Conservation (phyloP, 2,329 filamentous ascomycete genomes). For the Beauveria rudraprayagi region DNA sequence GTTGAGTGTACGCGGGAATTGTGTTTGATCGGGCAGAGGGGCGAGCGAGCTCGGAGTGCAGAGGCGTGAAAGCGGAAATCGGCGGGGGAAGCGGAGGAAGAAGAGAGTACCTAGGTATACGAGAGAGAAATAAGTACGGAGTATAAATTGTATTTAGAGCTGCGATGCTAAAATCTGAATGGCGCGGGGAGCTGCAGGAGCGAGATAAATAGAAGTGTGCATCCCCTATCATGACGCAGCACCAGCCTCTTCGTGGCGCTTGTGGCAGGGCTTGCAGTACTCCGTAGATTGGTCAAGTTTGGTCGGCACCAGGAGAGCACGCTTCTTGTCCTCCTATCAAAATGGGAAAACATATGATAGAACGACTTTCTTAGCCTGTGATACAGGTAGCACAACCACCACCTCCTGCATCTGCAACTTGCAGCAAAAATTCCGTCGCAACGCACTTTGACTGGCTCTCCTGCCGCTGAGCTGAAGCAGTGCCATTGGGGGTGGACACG, state of each 20-base stretch:
- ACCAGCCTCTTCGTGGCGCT: background rate
- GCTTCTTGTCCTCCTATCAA: background rate
- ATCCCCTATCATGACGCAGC: background rate
- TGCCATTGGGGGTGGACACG: background rate
- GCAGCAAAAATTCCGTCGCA: background rate
- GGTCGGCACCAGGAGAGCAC: background rate
- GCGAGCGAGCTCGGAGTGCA: background rate
- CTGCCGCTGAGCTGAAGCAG: background rate
- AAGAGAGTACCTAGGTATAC: background rate
- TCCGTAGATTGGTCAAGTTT: background rate
- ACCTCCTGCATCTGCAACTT: background rate
- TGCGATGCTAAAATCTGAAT: background rate
- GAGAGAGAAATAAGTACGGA: background rate
- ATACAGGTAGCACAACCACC: background rate
- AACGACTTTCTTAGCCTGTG: background rate
- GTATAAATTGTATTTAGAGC: background rate
- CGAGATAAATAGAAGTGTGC: background rate
- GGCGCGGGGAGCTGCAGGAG: background rate
- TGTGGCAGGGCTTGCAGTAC: background rate
- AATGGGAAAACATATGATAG: no score
- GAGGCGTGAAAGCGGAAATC: background rate
- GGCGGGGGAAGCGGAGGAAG: background rate
- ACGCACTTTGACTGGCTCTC: background rate
- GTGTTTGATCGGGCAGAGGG: background rate
- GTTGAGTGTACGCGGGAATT: no score